Conservation (phyloP, 306 rosid species). For the Pyrus betulifolia region DNA sequence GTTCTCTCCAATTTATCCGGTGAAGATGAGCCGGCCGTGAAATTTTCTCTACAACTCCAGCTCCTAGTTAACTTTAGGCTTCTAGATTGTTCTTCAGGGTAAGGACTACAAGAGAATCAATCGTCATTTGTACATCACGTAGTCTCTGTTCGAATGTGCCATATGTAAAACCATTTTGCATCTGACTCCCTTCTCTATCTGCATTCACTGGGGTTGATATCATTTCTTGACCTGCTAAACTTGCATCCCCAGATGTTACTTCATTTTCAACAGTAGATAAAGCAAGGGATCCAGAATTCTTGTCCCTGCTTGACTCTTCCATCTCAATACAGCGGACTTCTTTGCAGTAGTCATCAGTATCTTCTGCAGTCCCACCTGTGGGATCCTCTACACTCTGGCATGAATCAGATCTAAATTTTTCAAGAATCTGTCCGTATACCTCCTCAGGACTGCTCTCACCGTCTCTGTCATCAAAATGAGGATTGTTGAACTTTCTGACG, state of each 20-base stretch:
- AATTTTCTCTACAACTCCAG: conserved; percentile 70
- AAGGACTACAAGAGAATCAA: conserved; percentile 34
- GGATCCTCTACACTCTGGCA: conserved; percentile 17
- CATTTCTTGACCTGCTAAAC: conserved; percentile 36
- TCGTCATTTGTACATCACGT: conserved; percentile 24
- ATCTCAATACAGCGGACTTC: conserved; percentile 80
- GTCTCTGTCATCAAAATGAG: conserved; percentile 48
- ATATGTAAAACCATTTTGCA: conserved; percentile 35
- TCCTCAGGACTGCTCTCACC: conserved; percentile 30
- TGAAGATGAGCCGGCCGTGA: conserved; percentile 36
- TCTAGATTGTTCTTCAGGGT: conserved; percentile 32
- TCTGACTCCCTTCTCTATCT: conserved; percentile 33
- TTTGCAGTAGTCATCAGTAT: conserved; percentile 67
- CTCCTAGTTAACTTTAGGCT: conserved; percentile 59
- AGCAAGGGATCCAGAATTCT: conserved; percentile 27
- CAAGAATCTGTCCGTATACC: neutral
- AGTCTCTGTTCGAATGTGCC: conserved; percentile 30
- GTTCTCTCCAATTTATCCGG: conserved; percentile 57
- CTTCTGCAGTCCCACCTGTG: conserved; percentile 26
- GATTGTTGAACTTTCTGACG: conserved; percentile 49
- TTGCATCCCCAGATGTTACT: conserved; percentile 32
- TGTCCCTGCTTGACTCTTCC: conserved; percentile 51
- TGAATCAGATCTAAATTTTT: conserved; percentile 14
- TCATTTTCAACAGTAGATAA: conserved; percentile 26
- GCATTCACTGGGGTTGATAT: conserved; percentile 38